phyloP scores from a whole-genome alignment of 2,329 filamentous ascomycete genomes.

The Pyrenophora teres region DNA sequence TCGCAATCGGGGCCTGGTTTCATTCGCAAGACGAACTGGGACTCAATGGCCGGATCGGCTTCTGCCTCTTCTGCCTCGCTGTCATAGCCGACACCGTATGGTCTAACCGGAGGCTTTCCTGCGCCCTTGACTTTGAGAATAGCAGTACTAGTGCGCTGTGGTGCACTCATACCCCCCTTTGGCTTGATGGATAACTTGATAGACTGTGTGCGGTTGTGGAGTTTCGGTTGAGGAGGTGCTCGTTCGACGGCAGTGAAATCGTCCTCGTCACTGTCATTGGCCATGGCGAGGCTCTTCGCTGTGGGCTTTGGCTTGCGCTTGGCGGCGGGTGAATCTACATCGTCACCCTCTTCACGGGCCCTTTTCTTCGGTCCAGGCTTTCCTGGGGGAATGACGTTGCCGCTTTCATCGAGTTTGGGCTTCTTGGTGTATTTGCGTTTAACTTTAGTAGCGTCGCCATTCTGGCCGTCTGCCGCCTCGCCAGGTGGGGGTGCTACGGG shows the following conservation, averaged over 20 bases:
- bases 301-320: constrained; percentile 47
- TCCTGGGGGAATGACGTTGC: constrained; percentile 27
- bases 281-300: constrained; percentile 37
- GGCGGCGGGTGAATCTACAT: constrained; percentile 27
- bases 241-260: constrained; percentile 16
- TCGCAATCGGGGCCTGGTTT: constrained; percentile 83
- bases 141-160: constrained; percentile 25
- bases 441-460: constrained; percentile 44
- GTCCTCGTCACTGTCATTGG: constrained; percentile 35
- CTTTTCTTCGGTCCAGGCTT: constrained; percentile 43
- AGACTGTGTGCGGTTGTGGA: constrained; percentile 29
- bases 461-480: constrained; percentile 31
- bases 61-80: constrained; percentile 94
- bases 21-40: constrained; percentile 90
- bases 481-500: constrained; percentile 24
- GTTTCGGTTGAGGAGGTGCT: constrained; percentile 14
- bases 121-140: constrained; percentile 44
- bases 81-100: constrained; percentile 88
- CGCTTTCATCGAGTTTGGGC: constrained; percentile 40
- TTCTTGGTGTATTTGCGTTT: constrained; percentile 54
- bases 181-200: constrained; percentile 43
- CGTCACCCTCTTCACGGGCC: constrained; percentile 43
- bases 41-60: constrained; percentile 83
- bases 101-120: constrained; percentile 51
- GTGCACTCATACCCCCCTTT: constrained; percentile 24